A percentile compares a stretch with the other conserved stretches of the same genome.
These are phyloP conservation scores for Daucus carota DNA, from an alignment of 129 eudicot genomes.

Conservation along the genomic window DNA sequence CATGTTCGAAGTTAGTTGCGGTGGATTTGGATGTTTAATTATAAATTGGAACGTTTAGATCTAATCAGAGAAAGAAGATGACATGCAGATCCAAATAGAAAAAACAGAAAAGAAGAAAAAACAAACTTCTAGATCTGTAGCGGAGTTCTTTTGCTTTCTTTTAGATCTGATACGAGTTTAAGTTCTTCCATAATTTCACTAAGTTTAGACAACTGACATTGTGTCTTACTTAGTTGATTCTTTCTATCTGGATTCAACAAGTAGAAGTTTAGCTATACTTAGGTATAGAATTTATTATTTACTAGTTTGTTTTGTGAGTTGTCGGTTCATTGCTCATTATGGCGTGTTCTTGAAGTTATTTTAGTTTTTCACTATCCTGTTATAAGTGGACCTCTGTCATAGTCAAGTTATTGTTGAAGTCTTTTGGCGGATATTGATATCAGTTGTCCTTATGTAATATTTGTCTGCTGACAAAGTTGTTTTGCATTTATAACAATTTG, in stretches of 20 bases:
- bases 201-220: background rate
- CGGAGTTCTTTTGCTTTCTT: slow-evolving; percentile 9
- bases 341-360: background rate
- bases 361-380: background rate
- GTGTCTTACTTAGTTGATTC: background rate
- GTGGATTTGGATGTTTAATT: no score
- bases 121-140: slow-evolving; percentile 27
- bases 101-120: background rate
- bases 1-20: background rate
- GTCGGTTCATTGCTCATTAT: background rate
- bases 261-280: background rate
- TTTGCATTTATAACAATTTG: background rate
- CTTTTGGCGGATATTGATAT: background rate
- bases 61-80: background rate
- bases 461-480: no score
- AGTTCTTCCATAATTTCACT: background rate
- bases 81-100: no score
- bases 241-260: background rate
- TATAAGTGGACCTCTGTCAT: background rate
- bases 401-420: background rate
- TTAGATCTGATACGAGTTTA: slow-evolving; percentile 21
- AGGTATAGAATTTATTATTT: background rate
- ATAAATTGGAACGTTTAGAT: slow-evolving; percentile 15
- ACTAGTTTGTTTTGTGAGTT: background rate
- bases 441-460: background rate